Evolutionary conservation across 345 rosid species (phyloP), one percentile per base, ranked within the genome.

Genomic region (Euphorbia lathyris): DNA sequence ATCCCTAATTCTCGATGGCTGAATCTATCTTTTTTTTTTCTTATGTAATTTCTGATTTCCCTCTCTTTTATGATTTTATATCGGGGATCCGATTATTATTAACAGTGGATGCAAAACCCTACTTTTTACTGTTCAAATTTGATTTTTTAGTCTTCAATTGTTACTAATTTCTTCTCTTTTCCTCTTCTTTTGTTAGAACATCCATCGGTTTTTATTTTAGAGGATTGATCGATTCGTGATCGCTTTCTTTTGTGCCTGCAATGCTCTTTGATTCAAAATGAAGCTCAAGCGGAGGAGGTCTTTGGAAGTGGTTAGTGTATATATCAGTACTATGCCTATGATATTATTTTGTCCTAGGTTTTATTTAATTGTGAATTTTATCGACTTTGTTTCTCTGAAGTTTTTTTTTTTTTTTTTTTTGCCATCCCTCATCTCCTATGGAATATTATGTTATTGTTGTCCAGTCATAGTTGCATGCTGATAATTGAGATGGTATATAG

Each of bases 251-350:
- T 66, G 51, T 36, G 50, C 72, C 38, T 67, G 86, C 84, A 75
- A 87, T 89, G 91, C 82, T 75, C 67, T 83, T 60, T 82, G 80
- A 78, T 67, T 66, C 76, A 76, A 73, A 69, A 93, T 89, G 97
- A 93, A 93, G 90, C 86, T 90, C 64, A 82, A 86, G 76, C 72
- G 87, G 69, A 76, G 89, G 86, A 88, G 94, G 83, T 81, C 89
- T 78, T 65, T 83, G 32, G 96, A 88, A 91, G 97, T 89, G 86
- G 98, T 93, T 50, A 83, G 90, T 84, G 50, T 60, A 29, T 17
- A 55, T 36, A 38, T 40, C 43, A 13, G 2, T 67, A 20, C 27
- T 53, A 36, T 40, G 4, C 16, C 1, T 12, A 32, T 10, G 13
- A 8, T 45, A 12, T 51, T 56, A 7, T 53, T n/a, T 12, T 20